phyloP scores from a whole-genome alignment of 2,329 filamentous ascomycete genomes.

The Waltergamsia citrina region DNA sequence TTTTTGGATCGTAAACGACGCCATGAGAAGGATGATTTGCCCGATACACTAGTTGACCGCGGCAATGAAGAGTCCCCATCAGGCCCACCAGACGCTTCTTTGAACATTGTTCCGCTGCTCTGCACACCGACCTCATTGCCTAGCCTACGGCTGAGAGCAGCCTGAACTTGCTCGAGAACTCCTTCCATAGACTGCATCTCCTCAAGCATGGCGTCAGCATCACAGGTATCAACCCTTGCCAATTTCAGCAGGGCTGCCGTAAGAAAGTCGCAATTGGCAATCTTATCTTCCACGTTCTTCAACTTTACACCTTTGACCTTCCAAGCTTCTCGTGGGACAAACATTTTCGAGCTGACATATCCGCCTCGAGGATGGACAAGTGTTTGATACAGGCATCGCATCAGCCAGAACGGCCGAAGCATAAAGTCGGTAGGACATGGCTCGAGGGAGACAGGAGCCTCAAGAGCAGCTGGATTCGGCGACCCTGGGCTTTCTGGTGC shows the following conservation, averaged over 20 bases:
- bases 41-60: conserved; percentile 52
- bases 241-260: conserved; percentile 83
- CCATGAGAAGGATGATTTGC: conserved; percentile 76
- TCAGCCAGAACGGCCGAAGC: conserved; percentile 94
- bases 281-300: conserved; percentile 86
- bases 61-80: conserved; percentile 39
- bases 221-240: conserved; percentile 72
- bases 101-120: conserved; percentile 64
- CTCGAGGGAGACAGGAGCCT: conserved; percentile 72
- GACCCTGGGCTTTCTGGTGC: conserved; percentile 54
- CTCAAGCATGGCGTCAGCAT: conserved; percentile 84
- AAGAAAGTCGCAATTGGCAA: conserved; percentile 80
- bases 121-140: conserved; percentile 89
- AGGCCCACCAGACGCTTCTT: conserved; percentile 45
- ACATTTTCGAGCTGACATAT: conserved; percentile 84
- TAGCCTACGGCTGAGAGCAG: conserved; percentile 67
- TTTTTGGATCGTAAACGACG: conserved; percentile 84
- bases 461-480: conserved; percentile 50
- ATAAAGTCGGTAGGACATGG: conserved; percentile 84
- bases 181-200: conserved; percentile 88
- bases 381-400: conserved; percentile 89
- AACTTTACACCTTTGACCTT: conserved; percentile 88
- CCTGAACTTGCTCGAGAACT: conserved; percentile 79
- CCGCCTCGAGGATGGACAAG: conserved; percentile 85
- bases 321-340: conserved; percentile 90